A percentile compares a stretch with the other conserved stretches of the same genome.
Evolutionary conservation across 1,284 basidiomycete genomes (phyloP).

Genomic region (Trichosporon faecale): DNA sequence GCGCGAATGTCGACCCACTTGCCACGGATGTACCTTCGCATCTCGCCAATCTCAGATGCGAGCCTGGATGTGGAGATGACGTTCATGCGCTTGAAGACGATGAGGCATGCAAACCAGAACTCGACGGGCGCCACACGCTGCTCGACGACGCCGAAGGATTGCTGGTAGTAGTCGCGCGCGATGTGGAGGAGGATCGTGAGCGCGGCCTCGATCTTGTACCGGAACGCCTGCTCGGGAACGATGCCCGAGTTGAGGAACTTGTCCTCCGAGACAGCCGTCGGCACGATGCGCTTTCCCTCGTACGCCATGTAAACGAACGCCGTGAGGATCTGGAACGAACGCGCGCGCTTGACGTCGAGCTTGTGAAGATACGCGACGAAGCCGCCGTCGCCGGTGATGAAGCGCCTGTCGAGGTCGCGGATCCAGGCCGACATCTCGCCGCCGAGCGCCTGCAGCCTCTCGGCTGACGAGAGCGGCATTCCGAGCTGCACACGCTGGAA

Average conservation of each 20-base stretch:
- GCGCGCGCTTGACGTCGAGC: conserved; percentile 31
- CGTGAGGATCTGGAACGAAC: conserved; percentile 34
- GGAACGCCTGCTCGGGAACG: conserved; percentile 34
- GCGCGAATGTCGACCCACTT: conserved; percentile 32
- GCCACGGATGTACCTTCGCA: conserved; percentile 33
- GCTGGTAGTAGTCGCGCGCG: conserved; percentile 28
- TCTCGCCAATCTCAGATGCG: conserved; percentile 33
- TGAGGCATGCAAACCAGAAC: conserved; percentile 35
- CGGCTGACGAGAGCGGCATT: conserved; percentile 43
- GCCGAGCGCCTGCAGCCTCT: conserved; percentile 45
- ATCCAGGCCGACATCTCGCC: conserved; percentile 40
- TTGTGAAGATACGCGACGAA: conserved; percentile 13
- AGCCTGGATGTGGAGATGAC: conserved; percentile 28
- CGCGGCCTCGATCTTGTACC: conserved; percentile 31
- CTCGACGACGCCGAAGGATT: conserved; percentile 32
- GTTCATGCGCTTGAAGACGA: conserved; percentile 40
- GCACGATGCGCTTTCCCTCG: conserved; percentile 7
- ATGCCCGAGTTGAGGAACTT: conserved; percentile 29
- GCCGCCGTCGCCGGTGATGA: conserved; percentile 16
- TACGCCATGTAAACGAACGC: conserved; percentile 30
- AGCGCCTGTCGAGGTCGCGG: conserved; percentile 34
- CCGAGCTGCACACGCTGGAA: conserved; percentile 52
- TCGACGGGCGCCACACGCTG: conserved; percentile 44
- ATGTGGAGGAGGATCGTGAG: conserved; percentile 39
- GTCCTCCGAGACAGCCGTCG: conserved; percentile 11